A percentile compares a stretch with the other conserved stretches of the same genome.
These are phyloP conservation scores for Syncephalastrum sp. DNA, from an alignment of 371 early-diverging fungal species.

Conservation along the genomic window DNA sequence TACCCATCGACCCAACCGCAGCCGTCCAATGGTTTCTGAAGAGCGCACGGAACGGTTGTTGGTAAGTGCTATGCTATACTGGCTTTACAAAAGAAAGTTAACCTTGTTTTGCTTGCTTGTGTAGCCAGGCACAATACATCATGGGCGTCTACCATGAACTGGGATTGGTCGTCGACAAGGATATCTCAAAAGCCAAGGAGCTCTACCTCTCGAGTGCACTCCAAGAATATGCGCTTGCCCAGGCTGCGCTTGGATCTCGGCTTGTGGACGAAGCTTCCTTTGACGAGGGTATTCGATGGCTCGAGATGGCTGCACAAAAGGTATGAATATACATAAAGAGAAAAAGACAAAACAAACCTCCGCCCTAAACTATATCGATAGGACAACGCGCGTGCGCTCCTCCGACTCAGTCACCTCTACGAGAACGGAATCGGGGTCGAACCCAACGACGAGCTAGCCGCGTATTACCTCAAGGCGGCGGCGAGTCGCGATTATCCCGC, in stretches of 20 bases:
- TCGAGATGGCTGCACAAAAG: slow-evolving; percentile 31
- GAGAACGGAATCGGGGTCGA: slow-evolving; percentile 37
- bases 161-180: slow-evolving; percentile 18
- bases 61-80: slow-evolving; percentile 17
- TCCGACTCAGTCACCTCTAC: slow-evolving; percentile 41
- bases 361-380: slow-evolving; percentile 6
- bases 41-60: slow-evolving; percentile 26
- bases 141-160: slow-evolving; percentile 21
- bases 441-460: slow-evolving; percentile 22
- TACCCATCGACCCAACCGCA: slow-evolving; percentile 9
- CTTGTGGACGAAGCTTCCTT: slow-evolving; percentile 23
- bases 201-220: slow-evolving; percentile 36
- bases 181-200: slow-evolving; percentile 21
- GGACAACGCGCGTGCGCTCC: slow-evolving; percentile 35
- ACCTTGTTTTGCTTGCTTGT: slow-evolving; percentile 9
- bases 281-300: slow-evolving; percentile 37
- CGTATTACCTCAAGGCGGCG: slow-evolving; percentile 32
- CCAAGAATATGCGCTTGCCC: slow-evolving; percentile 42
- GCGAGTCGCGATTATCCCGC: slow-evolving; percentile 23
- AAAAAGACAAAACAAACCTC: slow-evolving; percentile 1
- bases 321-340: slow-evolving; percentile 17
- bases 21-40: slow-evolving; percentile 28
- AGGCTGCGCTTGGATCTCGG: slow-evolving; percentile 35
- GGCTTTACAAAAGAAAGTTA: background rate
- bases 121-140: slow-evolving; percentile 31